Base-by-base conservation (phyloP, 805 yeast species). In the Starmerella kuoi region DNA sequence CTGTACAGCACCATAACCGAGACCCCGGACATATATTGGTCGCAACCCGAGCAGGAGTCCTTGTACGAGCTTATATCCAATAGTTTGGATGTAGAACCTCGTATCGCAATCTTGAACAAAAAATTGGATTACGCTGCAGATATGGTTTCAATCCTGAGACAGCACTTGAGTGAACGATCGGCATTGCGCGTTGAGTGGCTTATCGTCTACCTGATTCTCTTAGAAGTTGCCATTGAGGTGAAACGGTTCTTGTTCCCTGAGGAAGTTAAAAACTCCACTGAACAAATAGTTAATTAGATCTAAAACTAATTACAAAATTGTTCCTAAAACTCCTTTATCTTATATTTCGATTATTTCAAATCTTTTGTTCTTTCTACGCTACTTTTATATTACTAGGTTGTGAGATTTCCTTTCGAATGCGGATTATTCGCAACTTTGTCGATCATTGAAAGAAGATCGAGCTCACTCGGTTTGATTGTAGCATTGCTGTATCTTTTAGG, bases 1-100 rank as follows among this genome's bases (percentile, higher is more conserved):
- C 63, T 87, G 25, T 85, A 87, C 59, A 80, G 88, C 8, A 95
- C 86, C 55, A 68, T 87, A 45, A 83, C 84, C 24, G 95, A 86
- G 53, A 84, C 93, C 0, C 96, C 96, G 0, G 96, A 87, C 58
- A 62, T 85, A 33, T 87, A 86, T 60, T 87, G 96, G 96, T 73
- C 84, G 35, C 95, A 86, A 56, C 94, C 95, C 1, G 74, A 76
- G 26, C 64, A 87, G 41, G 96, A 87, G 56, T 69, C 69, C 41
- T 74, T 85, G 8, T 87, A 84, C 59, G 72, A 76, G 37, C 69
- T 73, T 17, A 76, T 84, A 6, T 79, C 93, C 0, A 71, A 71
- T 37, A 73, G 73, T 19, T 64, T 87, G 42, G 96, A 87, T 54
- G 76, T 87, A 24, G 68, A 70, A 24, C 81, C 88, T 5, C 67